phyloP scores from a whole-genome alignment of 345 rosid genomes.

The Ceriops tagal region DNA sequence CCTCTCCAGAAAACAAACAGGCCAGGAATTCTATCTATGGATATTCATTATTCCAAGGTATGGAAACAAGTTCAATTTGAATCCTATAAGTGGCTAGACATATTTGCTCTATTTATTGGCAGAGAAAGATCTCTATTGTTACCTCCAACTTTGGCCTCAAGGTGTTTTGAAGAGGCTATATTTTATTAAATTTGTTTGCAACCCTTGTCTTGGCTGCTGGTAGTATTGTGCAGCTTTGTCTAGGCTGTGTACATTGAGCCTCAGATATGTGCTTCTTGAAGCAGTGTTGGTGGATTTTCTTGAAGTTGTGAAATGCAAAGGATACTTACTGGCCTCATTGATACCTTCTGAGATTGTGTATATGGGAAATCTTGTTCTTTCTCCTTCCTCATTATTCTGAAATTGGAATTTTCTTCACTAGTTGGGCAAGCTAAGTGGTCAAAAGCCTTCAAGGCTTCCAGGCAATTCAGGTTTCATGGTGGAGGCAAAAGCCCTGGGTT shows the following conservation, averaged over 20 bases:
- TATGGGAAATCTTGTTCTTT: no score
- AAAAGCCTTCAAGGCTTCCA: neutral
- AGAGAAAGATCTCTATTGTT: neutral
- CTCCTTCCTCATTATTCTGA: no score
- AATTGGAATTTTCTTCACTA: no score
- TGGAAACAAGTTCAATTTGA: neutral
- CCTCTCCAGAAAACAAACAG: constrained; percentile 89
- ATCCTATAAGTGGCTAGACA: neutral
- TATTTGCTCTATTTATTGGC: neutral
- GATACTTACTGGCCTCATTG: neutral
- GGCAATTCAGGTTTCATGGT: no score
- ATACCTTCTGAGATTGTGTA: no score
- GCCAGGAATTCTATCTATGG: constrained; percentile 72
- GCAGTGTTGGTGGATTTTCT: neutral
- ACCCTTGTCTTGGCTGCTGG: neutral
- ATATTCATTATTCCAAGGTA: constrained; percentile 74
- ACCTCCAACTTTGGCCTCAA: no score
- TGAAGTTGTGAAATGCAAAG: neutral
- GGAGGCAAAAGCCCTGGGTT: no score
- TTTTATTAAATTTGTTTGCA: neutral
- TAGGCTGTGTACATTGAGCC: neutral
- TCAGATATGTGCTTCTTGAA: neutral
- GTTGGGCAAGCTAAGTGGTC: neutral
- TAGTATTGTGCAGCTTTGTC: neutral
- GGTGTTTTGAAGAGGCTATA: no score